Percentiles rank a stretch among this genome's conserved stretches.
These are phyloP conservation scores for Effrenium voratum DNA, from an alignment of 73 alveolate species.

Conservation along the genomic window DNA sequence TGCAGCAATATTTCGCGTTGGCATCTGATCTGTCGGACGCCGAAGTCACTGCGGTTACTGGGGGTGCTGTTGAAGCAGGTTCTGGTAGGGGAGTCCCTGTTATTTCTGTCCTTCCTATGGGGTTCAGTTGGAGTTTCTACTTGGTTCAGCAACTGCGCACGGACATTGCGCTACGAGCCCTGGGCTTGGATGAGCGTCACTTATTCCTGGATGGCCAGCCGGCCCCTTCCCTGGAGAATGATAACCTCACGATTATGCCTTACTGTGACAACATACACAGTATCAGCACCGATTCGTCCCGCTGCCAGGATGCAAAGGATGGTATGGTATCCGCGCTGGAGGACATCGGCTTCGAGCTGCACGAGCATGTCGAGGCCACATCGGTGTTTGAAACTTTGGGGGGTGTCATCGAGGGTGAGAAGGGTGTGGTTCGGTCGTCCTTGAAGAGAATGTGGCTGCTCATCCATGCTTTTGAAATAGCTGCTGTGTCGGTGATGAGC, in stretches of 20 bases:
- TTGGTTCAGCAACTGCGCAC: slow-evolving; percentile 27
- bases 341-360: slow-evolving; percentile 4
- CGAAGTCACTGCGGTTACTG: not conserved
- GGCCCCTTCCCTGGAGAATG: not conserved
- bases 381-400: not conserved
- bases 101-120: slow-evolving; percentile 16
- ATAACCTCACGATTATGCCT: not conserved
- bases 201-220: slow-evolving; percentile 14
- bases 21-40: not conserved
- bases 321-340: not conserved
- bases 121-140: slow-evolving; percentile 37
- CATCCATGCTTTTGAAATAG: not conserved
- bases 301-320: not conserved
- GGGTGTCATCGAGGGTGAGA: not conserved
- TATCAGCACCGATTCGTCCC: not conserved
- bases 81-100: not conserved
- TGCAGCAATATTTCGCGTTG: slow-evolving; percentile 9
- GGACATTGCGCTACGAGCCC: not conserved
- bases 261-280: slow-evolving; percentile 21
- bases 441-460: not conserved
- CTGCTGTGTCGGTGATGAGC: not conserved
- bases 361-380: not conserved
- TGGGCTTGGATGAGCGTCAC: not conserved
- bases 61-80: not conserved
- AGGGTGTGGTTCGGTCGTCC: not conserved